A percentile compares a stretch with the other conserved stretches of the same genome.
Conservation (phyloP, 1,139 yeast species). For the Kodamaea suecica region DNA sequence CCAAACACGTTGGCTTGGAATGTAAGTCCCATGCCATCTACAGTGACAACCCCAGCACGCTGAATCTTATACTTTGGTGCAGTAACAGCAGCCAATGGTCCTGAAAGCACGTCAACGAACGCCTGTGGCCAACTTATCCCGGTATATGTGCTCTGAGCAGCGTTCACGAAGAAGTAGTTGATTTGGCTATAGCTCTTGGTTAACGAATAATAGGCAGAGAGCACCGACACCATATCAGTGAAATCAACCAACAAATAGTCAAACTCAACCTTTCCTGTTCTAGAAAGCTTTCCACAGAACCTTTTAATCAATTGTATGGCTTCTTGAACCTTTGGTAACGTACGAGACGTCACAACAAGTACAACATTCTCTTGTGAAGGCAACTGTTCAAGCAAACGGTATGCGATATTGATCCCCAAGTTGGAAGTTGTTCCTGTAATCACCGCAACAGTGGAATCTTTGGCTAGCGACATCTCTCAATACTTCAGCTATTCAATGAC, state of each 20-base stretch:
- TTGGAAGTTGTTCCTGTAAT: conserved; percentile 58
- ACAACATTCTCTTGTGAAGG: conserved; percentile 59
- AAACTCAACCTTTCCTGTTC: conserved; percentile 64
- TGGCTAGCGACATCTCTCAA: conserved; percentile 15
- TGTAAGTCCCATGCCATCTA: conserved; percentile 77
- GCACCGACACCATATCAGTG: conserved; percentile 82
- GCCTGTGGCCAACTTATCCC: conserved; percentile 89
- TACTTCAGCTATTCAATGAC: too few relatives aligned
- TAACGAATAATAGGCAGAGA: conserved; percentile 71
- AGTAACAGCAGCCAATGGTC: conserved; percentile 80
- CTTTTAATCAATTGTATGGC: conserved; percentile 62
- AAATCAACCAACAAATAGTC: conserved; percentile 88
- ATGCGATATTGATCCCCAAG: conserved; percentile 82
- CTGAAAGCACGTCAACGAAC: conserved; percentile 53
- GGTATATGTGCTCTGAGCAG: conserved; percentile 82
- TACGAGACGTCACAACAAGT: conserved; percentile 82
- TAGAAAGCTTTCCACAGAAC: conserved; percentile 38
- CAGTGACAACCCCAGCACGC: conserved; percentile 64
- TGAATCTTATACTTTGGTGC: conserved; percentile 83
- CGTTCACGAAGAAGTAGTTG: conserved; percentile 79
- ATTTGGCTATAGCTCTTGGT: conserved; percentile 58
- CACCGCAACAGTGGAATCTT: conserved; percentile 35
- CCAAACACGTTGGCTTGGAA: conserved; percentile 96
- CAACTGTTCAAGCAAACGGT: conserved; percentile 62
- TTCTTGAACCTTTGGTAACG: conserved; percentile 77